Base-by-base conservation (phyloP, 768 basidiomycete genomes). In the Multifurca ochricompacta region DNA sequence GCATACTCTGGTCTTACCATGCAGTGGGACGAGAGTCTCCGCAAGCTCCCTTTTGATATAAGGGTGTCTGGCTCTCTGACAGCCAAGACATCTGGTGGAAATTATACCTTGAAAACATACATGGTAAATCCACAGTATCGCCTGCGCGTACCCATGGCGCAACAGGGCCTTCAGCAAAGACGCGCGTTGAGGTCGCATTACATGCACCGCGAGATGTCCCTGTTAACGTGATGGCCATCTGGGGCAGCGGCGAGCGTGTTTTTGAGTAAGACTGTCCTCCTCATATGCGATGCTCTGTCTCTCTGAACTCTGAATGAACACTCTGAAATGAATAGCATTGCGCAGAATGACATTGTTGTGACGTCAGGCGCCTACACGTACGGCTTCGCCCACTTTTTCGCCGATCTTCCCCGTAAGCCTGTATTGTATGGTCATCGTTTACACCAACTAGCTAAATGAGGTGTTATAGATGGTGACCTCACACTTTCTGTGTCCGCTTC, bases 41-140 rank as follows among this genome's bases (percentile, higher is more conserved):
- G 53, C 4, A 56, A 54, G 2, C 61, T 68, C 0, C 62, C 64
- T 0, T 70, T 71, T 52, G 48, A 61, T 1, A 53, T 62, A 19
- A 64, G 62, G 32, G 68, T 85, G 6, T 71, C 78, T 0, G 86
- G 82, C 7, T 63, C 71, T 0, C 74, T 95, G 58, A 83, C 82
- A 0, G 76, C 69, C 32, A 82, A 82, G 60, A 90, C 81, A 27
- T 79, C 89, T 0, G 95, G 95, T 0, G 95, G 95, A 1, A 94
- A 93, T 64, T 79, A 82, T 52, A 79, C 80, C 4, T 74, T 82
- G 59, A 81, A 89, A 1, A 84, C 86, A 0, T 96, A 87, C 68
- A 87, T 95, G 82, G 68, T 79, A 45, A 98, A 97, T 64, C 94
- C 94, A 0, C 91, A 96, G 64, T 97, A 90, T 68, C 76, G 77